A percentile compares a stretch with the other conserved stretches of the same genome.
Conservation (phyloP, 441 rosid genomes). For the Codiaeum variegatum region DNA sequence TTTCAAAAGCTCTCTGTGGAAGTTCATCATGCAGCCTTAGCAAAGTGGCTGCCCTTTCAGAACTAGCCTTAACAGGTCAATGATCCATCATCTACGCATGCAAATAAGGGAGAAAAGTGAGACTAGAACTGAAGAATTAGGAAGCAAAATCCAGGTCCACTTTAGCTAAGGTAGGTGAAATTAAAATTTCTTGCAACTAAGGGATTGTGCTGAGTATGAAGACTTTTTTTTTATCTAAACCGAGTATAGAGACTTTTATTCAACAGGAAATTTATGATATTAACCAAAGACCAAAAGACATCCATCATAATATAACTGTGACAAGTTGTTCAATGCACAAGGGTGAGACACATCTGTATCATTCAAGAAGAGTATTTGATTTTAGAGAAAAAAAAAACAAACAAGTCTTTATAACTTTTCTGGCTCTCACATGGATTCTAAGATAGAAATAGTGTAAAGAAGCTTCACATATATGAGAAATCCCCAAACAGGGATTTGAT, state of each 20-base stretch:
- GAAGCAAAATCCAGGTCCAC: conserved; percentile 1
- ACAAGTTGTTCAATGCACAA: background rate
- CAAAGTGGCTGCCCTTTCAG: conserved; percentile 59
- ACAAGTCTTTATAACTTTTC: background rate
- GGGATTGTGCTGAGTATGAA: background rate
- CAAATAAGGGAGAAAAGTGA: conserved; percentile 13
- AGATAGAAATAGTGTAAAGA: background rate
- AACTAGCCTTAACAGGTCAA: conserved; percentile 71
- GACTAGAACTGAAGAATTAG: background rate
- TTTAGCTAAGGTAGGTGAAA: background rate
- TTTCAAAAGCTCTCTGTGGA: conserved; percentile 36
- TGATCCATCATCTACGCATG: conserved; percentile 73
- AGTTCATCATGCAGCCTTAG: conserved; percentile 63
- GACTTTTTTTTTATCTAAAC: too few relatives aligned
- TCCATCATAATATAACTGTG: background rate
- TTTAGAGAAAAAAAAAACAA: too few relatives aligned
- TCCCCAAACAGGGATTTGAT: background rate
- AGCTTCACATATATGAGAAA: background rate
- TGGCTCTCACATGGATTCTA: background rate
- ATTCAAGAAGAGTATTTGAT: too few relatives aligned
- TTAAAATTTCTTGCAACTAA: background rate
- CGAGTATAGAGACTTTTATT: conserved; percentile 1
- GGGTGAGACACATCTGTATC: too few relatives aligned
- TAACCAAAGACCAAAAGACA: background rate
- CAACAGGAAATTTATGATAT: background rate